These are phyloP conservation scores for Pichia sp. DNA, from an alignment of 1,139 yeast species.

Conservation along the genomic window DNA sequence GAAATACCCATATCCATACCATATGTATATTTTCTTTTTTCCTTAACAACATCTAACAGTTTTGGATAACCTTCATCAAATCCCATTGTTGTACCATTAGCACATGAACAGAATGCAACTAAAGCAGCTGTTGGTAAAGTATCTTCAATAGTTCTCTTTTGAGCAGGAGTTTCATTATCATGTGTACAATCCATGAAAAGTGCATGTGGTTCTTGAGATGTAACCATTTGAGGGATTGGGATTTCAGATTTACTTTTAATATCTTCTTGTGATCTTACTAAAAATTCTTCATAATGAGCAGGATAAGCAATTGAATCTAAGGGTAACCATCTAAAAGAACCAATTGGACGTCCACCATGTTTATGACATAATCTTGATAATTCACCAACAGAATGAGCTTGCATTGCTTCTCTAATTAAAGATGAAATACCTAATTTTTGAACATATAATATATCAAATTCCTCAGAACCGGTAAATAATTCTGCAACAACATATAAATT, in stretches of 20 bases:
- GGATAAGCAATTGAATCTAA: conserved; percentile 67
- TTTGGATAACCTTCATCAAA: conserved; percentile 88
- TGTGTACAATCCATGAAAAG: conserved; percentile 97
- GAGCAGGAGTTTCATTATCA: conserved; percentile 85
- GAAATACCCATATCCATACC: conserved; percentile 81
- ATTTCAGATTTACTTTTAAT: conserved; percentile 43
- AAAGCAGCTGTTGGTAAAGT: conserved; percentile 92
- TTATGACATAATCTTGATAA: conserved; percentile 79
- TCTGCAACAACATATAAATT: conserved; percentile 91
- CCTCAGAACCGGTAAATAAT: conserved; percentile 86
- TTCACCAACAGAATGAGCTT: conserved; percentile 85
- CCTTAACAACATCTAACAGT: conserved; percentile 75
- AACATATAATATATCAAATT: conserved; percentile 81
- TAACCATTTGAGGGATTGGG: conserved; percentile 58
- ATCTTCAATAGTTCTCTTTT: conserved; percentile 88
- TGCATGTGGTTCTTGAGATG: conserved; percentile 77
- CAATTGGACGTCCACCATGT: conserved; percentile 94
- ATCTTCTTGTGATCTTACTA: conserved; percentile 19
- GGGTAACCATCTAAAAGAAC: conserved; percentile 76
- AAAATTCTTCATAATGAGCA: conserved; percentile 38
- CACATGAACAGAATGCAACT: conserved; percentile 88
- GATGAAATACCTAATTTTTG: conserved; percentile 86
- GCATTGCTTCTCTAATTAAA: conserved; percentile 94
- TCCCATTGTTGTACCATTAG: conserved; percentile 92
- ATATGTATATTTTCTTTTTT: conserved; percentile 57